Base-by-base conservation (phyloP, 805 yeast species). In the Wickerhamomyces tratensis region DNA sequence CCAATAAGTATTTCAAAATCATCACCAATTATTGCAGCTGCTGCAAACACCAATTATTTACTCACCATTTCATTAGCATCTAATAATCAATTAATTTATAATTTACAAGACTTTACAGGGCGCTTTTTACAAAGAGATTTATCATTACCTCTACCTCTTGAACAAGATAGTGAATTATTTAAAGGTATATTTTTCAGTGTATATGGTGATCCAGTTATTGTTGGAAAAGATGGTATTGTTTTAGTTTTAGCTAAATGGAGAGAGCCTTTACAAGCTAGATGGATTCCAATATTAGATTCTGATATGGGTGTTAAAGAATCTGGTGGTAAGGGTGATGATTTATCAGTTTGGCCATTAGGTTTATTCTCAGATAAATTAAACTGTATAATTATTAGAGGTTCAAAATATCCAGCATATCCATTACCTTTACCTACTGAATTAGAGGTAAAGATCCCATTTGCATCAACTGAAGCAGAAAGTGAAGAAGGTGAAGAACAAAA, bases 321-420 rank as follows among this genome's bases (percentile, higher is more conserved):
- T 47, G 71, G 77, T 36, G 71, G 70, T 35, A 50, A 44, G 25
- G 81, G 81, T 51, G 72, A 72, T 41, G 73, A 75, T 46, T 77
- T 86, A 61, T 71, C 72, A 42, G 80, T 82, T 50, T 88, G 97
- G 97, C 97, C 97, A 25, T 66, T 91, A 41, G 95, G 96, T 3
- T 62, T 86, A 34, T 74, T 77, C 44, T 72, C 71, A 40, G 88
- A 84, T 45, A 76, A 78, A 46, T 73, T 88, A 51, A 77, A 75
- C 49, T 86, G 94, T 60, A 71, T 87, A 41, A 71, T 86, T 20
- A 73, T 86, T 46, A 83, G 85, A 61, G 89, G 88, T 25, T 67
- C 68, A 5, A 65, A 67, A 31, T 82, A 82, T 61, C 97, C 97
- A 1, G 75, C 78, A 4, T 79, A 86, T 54, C 98, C 98, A 12